A percentile compares a stretch with the other conserved stretches of the same genome.
Conservation (phyloP, 2,329 filamentous ascomycete species). For the Trichoderma simmonsii region DNA sequence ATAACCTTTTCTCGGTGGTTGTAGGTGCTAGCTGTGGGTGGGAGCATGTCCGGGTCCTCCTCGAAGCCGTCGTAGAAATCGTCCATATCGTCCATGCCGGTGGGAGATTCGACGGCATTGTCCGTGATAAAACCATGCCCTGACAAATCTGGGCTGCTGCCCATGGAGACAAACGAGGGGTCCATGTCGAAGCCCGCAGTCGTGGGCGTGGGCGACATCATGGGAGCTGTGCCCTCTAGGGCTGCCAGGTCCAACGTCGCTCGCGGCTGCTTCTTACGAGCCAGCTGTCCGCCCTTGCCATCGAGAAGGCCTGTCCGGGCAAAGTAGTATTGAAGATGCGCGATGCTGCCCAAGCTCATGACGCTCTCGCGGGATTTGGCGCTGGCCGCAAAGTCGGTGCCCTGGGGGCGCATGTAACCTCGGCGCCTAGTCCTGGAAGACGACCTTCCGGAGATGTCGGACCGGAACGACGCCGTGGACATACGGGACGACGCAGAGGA, state of each 20-base stretch:
- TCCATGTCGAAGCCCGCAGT: slow-evolving; percentile 50
- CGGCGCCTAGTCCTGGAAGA: slow-evolving; percentile 56
- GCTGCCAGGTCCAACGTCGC: slow-evolving; percentile 57
- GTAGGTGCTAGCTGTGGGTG: slow-evolving; percentile 97
- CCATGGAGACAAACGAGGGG: slow-evolving; percentile 58
- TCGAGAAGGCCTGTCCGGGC: slow-evolving; percentile 89
- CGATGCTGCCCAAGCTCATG: slow-evolving; percentile 92
- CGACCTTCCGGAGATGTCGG: slow-evolving; percentile 43
- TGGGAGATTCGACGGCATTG: slow-evolving; percentile 46
- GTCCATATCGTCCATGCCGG: slow-evolving; percentile 42
- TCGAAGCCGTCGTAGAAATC: slow-evolving; percentile 56
- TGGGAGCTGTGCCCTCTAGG: slow-evolving; percentile 37
- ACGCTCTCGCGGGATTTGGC: slow-evolving; percentile 90
- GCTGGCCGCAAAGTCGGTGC: slow-evolving; percentile 85
- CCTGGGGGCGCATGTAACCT: slow-evolving; percentile 84
- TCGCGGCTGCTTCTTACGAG: slow-evolving; percentile 64
- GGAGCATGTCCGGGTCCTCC: slow-evolving; percentile 75
- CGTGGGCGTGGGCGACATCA: slow-evolving; percentile 31
- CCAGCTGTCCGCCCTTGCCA: slow-evolving; percentile 83
- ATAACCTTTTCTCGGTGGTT: slow-evolving; percentile 78
- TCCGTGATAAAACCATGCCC: slow-evolving; percentile 38
- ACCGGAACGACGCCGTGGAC: slow-evolving; percentile 58
- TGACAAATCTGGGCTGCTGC: slow-evolving; percentile 55
- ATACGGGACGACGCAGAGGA: slow-evolving; percentile 59
- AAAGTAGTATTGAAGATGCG: slow-evolving; percentile 98